A percentile compares a stretch with the other conserved stretches of the same genome.
These are phyloP conservation scores for Nakazawaea siamensis DNA, from an alignment of 805 yeast genomes.

Conservation along the genomic window DNA sequence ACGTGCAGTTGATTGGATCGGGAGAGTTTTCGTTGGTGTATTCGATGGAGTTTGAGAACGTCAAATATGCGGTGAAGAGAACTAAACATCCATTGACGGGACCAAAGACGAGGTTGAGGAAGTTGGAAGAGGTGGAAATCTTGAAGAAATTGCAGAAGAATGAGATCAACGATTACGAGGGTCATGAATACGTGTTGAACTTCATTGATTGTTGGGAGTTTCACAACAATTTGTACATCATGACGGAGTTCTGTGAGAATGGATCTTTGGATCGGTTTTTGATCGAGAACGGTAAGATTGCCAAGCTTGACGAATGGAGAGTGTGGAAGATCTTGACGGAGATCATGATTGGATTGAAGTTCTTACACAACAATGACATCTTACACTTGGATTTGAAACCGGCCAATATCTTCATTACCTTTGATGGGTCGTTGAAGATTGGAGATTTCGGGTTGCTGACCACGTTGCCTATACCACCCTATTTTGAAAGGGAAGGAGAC, in stretches of 20 bases:
- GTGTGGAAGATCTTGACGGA: constrained; percentile 95
- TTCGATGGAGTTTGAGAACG: constrained; percentile 61
- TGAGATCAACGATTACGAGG: constrained; percentile 40
- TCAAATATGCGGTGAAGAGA: constrained; percentile 81
- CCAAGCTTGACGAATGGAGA: constrained; percentile 89
- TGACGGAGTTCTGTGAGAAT: constrained; percentile 91
- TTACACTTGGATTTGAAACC: constrained; percentile 92
- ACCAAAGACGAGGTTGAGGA: constrained; percentile 50
- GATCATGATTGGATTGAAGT: constrained; percentile 67
- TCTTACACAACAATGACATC: constrained; percentile 68
- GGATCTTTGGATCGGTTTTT: constrained; percentile 82
- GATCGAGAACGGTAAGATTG: constrained; percentile 64
- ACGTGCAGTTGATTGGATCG: constrained; percentile 63
- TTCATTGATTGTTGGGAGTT: constrained; percentile 83
- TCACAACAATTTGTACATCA: constrained; percentile 69
- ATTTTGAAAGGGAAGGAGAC: constrained; percentile 92
- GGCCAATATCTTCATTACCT: constrained; percentile 87
- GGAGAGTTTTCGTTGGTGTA: constrained; percentile 92
- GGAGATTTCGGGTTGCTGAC: constrained; percentile 97
- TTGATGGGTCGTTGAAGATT: constrained; percentile 88
- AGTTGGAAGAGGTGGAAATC: constrained; percentile 74
- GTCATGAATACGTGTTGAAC: constrained; percentile 69
- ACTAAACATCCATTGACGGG: constrained; percentile 59
- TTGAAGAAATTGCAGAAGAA: constrained; percentile 33
- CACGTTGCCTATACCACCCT: constrained; percentile 60